A percentile compares a stretch with the other conserved stretches of the same genome.
These are phyloP conservation scores for Neonectria neomacrospora DNA, from an alignment of 2,329 filamentous ascomycete species.

Conservation along the genomic window DNA sequence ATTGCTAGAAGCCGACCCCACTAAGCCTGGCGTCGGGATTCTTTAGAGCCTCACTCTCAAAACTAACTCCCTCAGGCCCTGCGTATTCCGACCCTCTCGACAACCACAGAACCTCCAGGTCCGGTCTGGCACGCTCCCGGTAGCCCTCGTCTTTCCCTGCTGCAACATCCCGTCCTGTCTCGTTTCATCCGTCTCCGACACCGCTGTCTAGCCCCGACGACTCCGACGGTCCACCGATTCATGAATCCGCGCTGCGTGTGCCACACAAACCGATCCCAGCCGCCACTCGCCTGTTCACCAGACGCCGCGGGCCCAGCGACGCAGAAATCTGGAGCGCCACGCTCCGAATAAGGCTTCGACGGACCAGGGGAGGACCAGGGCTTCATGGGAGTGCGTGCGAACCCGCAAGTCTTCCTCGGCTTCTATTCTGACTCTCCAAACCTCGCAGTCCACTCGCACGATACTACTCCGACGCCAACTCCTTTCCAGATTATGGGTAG, in stretches of 20 bases:
- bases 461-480: slow-evolving; percentile 52
- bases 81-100: neutral
- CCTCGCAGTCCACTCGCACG: slow-evolving; percentile 47
- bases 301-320: slow-evolving; percentile 29
- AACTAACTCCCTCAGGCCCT: slow-evolving; percentile 20
- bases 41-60: slow-evolving; percentile 15
- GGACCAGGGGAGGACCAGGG: slow-evolving; percentile 38
- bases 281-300: neutral
- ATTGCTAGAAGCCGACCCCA: slow-evolving; percentile 36
- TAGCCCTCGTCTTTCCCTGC: neutral
- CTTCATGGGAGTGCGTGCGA: slow-evolving; percentile 48
- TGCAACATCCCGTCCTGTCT: neutral
- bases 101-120: slow-evolving; percentile 6
- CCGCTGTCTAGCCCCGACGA: neutral
- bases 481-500: slow-evolving; percentile 58
- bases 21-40: slow-evolving; percentile 25
- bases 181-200: neutral
- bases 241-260: neutral
- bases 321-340: slow-evolving; percentile 46
- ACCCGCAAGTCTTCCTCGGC: slow-evolving; percentile 27
- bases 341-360: slow-evolving; percentile 31
- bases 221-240: neutral
- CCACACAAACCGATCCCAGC: neutral
- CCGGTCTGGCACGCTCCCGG: slow-evolving; percentile 13
- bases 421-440: slow-evolving; percentile 28